Base-by-base conservation (phyloP, 1,284 basidiomycete genomes). In the Pterulicium gracile region DNA sequence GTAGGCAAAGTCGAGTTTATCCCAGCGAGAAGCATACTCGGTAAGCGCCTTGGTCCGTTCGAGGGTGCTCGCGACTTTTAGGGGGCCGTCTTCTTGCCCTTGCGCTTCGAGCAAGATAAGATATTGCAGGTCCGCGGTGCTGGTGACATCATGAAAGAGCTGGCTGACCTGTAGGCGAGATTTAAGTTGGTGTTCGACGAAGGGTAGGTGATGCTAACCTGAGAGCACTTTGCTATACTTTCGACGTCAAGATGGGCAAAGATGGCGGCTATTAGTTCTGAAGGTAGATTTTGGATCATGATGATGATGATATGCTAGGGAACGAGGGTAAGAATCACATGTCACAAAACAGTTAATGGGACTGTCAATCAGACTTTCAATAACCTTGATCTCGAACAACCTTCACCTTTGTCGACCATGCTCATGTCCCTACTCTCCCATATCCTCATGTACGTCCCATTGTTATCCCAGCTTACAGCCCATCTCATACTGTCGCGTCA, bases 101-200 rank as follows among this genome's bases (percentile, higher is more conserved):
- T 67, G 58, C 7, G 66, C 60, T 7, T 66, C 66, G 19, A 82
- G 70, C 49, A 79, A 72, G 46, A 81, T 68, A 19, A 55, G 64
- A 51, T 79, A 79, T 52, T 73, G 74, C 17, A 73, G 57, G 12
- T 50, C 52, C 2, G 63, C 59, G 19, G 67, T 63, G 3, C 61
- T 58, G 14, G 78, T 61, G 19, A 68, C 42, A 4, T 56, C 49
- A 43, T 60, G 61, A 45, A 81, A 61, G 4, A 59, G 50, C 35
- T 50, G 63, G 54, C 68, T 76, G 21, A 73, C 67, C 80, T 81
- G 50, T 7, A 19, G 45, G 36, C 15, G 12, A 24, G 20, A 4
- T 10, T 42, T 36, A 27, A 17, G 13, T 14, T 4, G 3, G 23
- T 39, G 41, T 17, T 15, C 23, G 21, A 19, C 18, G 17, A 7